Percentiles rank a stretch among this genome's conserved stretches.
phyloP scores from a whole-genome alignment of 441 rosid genomes.

The Erodium trifolium region DNA sequence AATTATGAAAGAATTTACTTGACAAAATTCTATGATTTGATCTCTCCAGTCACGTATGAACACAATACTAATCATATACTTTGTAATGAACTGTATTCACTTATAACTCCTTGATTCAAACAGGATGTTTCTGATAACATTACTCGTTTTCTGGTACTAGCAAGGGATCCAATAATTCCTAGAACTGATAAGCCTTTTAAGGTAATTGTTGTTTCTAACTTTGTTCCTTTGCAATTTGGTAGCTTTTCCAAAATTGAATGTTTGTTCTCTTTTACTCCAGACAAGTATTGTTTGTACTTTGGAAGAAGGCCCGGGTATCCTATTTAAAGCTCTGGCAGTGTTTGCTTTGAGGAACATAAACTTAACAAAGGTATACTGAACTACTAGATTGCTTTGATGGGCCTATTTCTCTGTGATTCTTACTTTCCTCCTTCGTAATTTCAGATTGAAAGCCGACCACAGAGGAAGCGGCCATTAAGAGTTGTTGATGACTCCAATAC shows the following conservation, averaged over 20 bases:
- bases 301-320: constrained; percentile 39
- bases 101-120: constrained; percentile 11
- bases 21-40: neutral
- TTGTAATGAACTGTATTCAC: constrained; percentile 8
- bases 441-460: constrained; percentile 72
- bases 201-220: constrained; percentile 16
- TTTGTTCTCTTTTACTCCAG: constrained; percentile 23
- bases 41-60: neutral
- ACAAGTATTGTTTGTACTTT: constrained; percentile 47
- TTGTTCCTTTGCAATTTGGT: neutral
- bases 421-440: neutral
- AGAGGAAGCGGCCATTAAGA: constrained; percentile 46
- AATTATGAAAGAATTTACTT: neutral
- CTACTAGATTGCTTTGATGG: neutral
- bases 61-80: neutral
- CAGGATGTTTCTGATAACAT: constrained; percentile 31
- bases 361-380: constrained; percentile 41
- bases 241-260: neutral
- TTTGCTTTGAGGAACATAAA: constrained; percentile 49
- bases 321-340: constrained; percentile 61
- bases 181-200: constrained; percentile 29
- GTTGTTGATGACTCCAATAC: constrained; percentile 54
- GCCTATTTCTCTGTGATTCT: constrained; percentile 2
- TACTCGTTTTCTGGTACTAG: constrained; percentile 40
- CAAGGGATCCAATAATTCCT: constrained; percentile 40